phyloP scores from a whole-genome alignment of 768 basidiomycete genomes.

The Russula abietina region DNA sequence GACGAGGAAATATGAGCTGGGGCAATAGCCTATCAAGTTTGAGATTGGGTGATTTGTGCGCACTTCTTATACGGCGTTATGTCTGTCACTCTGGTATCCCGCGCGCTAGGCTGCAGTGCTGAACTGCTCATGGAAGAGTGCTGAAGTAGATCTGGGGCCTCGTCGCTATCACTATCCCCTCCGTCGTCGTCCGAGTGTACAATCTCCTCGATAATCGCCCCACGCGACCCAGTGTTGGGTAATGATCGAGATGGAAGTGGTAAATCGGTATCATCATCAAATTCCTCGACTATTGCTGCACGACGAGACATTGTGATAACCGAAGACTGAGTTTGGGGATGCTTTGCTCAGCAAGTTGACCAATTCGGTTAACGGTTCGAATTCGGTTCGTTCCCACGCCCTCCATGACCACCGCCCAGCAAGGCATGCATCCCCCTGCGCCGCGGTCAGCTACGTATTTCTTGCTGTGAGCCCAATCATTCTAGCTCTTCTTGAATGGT shows the following conservation, averaged over 20 bases:
- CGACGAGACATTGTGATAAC: constrained; percentile 58
- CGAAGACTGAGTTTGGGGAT: neutral
- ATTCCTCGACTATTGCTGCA: constrained; percentile 66
- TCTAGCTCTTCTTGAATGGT: neutral
- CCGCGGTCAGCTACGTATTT: constrained; percentile 2
- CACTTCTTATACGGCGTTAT: constrained; percentile 82
- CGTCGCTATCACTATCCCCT: constrained; percentile 25
- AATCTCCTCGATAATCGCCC: constrained; percentile 69
- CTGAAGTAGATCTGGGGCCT: constrained; percentile 33
- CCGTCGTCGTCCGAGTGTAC: constrained; percentile 49
- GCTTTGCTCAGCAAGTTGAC: neutral
- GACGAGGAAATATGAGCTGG: constrained; percentile 14
- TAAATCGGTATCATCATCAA: constrained; percentile 93
- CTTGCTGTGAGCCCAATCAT: constrained; percentile 3
- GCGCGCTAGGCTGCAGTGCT: constrained; percentile 25
- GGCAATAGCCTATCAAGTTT: constrained; percentile 13
- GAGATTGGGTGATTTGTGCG: constrained; percentile 29
- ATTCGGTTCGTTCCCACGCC: constrained; percentile 20
- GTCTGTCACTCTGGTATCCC: constrained; percentile 45
- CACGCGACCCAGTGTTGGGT: constrained; percentile 58
- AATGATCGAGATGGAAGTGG: constrained; percentile 66
- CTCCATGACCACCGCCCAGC: constrained; percentile 3
- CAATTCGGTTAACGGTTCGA: constrained; percentile 7
- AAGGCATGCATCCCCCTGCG: constrained; percentile 8
- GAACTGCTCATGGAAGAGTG: constrained; percentile 52